A percentile compares a stretch with the other conserved stretches of the same genome.
Evolutionary conservation across 108 stramenopile species (phyloP).

Genomic region (Cylindrotheca closterium): DNA sequence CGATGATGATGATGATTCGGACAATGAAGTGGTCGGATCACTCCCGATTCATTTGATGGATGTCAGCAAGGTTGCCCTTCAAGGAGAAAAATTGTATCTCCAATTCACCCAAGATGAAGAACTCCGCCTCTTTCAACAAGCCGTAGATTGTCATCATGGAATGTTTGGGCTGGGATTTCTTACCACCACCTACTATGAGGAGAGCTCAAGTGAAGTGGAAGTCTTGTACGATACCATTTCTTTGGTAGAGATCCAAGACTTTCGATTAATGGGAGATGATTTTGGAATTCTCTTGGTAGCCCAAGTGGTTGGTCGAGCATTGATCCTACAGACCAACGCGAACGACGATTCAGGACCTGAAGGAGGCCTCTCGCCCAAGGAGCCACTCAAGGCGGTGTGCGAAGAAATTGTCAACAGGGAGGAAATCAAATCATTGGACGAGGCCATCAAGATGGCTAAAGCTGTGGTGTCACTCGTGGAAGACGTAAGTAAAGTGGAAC

Average conservation of each 20-base stretch:
- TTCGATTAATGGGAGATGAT: slow-evolving; percentile 18
- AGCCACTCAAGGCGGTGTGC: slow-evolving; percentile 3
- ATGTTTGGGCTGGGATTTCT: slow-evolving; percentile 17
- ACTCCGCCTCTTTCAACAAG: slow-evolving; percentile 22
- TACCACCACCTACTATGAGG: slow-evolving; percentile 4
- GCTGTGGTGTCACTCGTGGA: slow-evolving; percentile 1
- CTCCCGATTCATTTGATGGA: neutral
- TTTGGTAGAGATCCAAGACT: slow-evolving; percentile 18
- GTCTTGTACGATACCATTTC: slow-evolving; percentile 14
- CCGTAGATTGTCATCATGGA: slow-evolving; percentile 19
- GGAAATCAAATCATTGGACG: slow-evolving; percentile 6
- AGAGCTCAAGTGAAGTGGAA: neutral
- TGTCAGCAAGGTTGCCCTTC: slow-evolving; percentile 8
- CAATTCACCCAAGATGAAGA: slow-evolving; percentile 18
- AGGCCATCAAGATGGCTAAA: slow-evolving; percentile 9
- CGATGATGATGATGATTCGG: too few species aligned
- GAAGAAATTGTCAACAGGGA: slow-evolving; percentile 7
- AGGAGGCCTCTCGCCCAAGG: too few species aligned
- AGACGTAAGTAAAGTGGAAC: slow-evolving; percentile 2
- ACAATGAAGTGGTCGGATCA: neutral
- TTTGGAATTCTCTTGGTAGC: slow-evolving; percentile 20
- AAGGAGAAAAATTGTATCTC: slow-evolving; percentile 19
- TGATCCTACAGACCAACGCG: neutral
- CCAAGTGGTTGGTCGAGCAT: slow-evolving; percentile 16
- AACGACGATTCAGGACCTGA: too few species aligned